Evolutionary conservation across 257 asterid genomes (phyloP).

Genomic region (Fraxinus excelsior): DNA sequence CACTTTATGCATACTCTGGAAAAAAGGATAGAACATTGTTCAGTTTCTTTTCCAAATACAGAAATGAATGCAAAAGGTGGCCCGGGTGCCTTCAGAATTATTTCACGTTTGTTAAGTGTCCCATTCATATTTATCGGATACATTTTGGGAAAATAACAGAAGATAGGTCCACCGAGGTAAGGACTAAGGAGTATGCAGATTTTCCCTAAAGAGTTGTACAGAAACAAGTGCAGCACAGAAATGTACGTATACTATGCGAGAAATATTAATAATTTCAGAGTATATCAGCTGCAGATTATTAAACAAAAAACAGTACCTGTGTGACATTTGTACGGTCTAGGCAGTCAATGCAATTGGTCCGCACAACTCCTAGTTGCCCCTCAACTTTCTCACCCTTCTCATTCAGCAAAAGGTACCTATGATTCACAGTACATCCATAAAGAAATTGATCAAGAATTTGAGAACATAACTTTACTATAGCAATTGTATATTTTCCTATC

Average conservation of each 20-base stretch:
- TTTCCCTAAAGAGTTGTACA: not conserved
- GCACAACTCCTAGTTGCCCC: constrained; percentile 78
- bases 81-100: not conserved
- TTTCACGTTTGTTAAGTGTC: not conserved
- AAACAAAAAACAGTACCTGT: constrained; percentile 48
- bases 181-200: not conserved
- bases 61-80: not conserved
- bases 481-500: not conserved
- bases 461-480: not conserved
- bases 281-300: not conserved
- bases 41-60: not conserved
- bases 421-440: constrained; percentile 20
- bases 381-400: constrained; percentile 83
- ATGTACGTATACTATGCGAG: not conserved
- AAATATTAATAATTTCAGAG: not conserved
- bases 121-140: not conserved
- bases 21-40: not conserved
- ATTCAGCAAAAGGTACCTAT: constrained; percentile 78
- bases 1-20: not conserved
- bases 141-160: not conserved
- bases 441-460: constrained; percentile 11
- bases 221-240: not conserved
- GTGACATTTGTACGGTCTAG: constrained; percentile 99
- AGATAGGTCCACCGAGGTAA: not conserved
- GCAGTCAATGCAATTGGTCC: constrained; percentile 94